Conservation (phyloP, 75 land plant species). For the Selaginella tamariscina region DNA sequence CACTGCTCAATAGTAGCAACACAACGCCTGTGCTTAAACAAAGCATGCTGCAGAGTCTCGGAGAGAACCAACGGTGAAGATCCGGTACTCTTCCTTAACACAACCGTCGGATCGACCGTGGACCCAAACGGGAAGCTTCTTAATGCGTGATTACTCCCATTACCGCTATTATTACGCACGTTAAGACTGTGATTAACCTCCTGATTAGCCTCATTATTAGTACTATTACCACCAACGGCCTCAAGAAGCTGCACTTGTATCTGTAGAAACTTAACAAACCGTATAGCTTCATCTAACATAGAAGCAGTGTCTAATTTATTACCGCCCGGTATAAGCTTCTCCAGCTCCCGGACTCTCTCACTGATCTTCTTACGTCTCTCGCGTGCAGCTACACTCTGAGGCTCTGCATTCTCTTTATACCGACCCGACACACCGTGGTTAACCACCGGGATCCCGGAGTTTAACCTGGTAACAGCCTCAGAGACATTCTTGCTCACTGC, state of each 20-base stretch:
- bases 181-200: background rate
- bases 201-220: background rate
- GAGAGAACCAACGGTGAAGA: conserved; percentile 2
- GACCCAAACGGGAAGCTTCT: background rate
- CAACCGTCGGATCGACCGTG: background rate
- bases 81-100: background rate
- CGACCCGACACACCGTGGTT: background rate
- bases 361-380: conserved; percentile 8
- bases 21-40: conserved; percentile 5
- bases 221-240: background rate
- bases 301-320: conserved; percentile 8
- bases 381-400: background rate
- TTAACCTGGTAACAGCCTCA: background rate
- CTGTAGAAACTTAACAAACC: conserved; percentile 11
- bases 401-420: background rate
- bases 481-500: background rate
- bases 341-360: background rate
- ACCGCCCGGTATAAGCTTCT: conserved; percentile 13
- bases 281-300: conserved; percentile 6
- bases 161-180: too few relatives aligned
- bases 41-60: conserved; percentile 12
- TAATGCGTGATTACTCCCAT: background rate
- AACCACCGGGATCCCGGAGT: background rate
- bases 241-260: conserved; percentile 10
- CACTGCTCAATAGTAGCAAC: conserved; percentile 8